Evolutionary conservation across 2,329 filamentous ascomycete species (phyloP).

Genomic region (Ceratocystis diversiconidia): DNA sequence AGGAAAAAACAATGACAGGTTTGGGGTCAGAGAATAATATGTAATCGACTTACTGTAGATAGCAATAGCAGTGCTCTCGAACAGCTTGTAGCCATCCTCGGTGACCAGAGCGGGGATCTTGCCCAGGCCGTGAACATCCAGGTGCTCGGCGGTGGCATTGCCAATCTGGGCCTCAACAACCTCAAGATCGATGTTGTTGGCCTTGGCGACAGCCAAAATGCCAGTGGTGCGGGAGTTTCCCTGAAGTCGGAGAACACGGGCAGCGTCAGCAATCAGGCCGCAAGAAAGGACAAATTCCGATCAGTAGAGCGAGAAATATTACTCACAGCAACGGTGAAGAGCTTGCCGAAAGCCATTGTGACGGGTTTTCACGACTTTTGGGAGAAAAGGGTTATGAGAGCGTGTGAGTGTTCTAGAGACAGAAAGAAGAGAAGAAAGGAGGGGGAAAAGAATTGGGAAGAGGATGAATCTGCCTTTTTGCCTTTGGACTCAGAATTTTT

Average conservation of each 20-base stretch:
- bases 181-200: slow-evolving; percentile 88
- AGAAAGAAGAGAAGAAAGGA: slow-evolving; percentile 22
- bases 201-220: slow-evolving; percentile 89
- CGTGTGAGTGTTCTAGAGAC: slow-evolving; percentile 21
- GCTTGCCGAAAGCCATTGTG: slow-evolving; percentile 94
- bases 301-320: slow-evolving; percentile 20
- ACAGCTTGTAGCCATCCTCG: slow-evolving; percentile 77
- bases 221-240: slow-evolving; percentile 78
- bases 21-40: slow-evolving; percentile 23
- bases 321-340: slow-evolving; percentile 73
- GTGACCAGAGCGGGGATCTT: slow-evolving; percentile 90
- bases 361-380: slow-evolving; percentile 23
- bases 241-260: slow-evolving; percentile 33
- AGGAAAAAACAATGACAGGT: slow-evolving; percentile 12
- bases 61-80: slow-evolving; percentile 85
- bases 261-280: slow-evolving; percentile 23
- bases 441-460: slow-evolving; percentile 13
- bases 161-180: slow-evolving; percentile 55
- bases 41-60: slow-evolving; percentile 71
- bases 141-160: slow-evolving; percentile 60
- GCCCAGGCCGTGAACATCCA: slow-evolving; percentile 71
- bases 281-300: slow-evolving; percentile 18
- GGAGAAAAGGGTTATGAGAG: slow-evolving; percentile 19
- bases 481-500: slow-evolving; percentile 18
- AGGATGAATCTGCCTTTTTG: slow-evolving; percentile 15